Evolutionary conservation across 2,329 filamentous ascomycete genomes (phyloP).

Genomic region (Cordyceps fumosorosea): DNA sequence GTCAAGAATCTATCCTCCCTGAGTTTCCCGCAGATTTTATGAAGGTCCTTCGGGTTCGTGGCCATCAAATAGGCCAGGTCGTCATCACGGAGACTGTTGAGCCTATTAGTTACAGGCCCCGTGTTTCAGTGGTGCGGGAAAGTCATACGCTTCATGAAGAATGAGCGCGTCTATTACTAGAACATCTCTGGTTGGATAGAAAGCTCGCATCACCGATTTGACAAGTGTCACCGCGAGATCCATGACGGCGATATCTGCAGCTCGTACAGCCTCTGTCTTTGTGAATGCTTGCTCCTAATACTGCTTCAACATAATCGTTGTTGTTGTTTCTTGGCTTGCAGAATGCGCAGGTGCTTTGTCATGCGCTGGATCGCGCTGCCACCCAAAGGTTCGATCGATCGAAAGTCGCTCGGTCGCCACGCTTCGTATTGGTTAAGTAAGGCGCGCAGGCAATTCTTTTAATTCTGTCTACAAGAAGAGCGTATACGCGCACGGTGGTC

Average conservation of each 20-base stretch:
- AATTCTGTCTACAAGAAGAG: not conserved
- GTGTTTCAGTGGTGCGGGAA: constrained; percentile 47
- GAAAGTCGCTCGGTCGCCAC: not conserved
- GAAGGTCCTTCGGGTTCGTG: constrained; percentile 86
- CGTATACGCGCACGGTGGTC: not conserved
- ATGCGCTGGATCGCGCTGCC: not conserved
- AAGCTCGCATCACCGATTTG: constrained; percentile 77
- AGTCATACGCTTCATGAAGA: constrained; percentile 75
- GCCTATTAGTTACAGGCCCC: not conserved
- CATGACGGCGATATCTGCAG: constrained; percentile 26
- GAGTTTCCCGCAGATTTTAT: constrained; percentile 79
- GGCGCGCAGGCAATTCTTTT: not conserved
- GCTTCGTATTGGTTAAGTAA: not conserved
- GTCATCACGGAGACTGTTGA: constrained; percentile 69
- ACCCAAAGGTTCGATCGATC: not conserved
- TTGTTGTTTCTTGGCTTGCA: not conserved
- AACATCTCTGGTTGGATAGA: constrained; percentile 80
- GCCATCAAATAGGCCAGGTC: constrained; percentile 82
- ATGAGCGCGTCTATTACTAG: constrained; percentile 81
- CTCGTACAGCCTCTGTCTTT: not conserved
- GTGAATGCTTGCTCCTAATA: not conserved
- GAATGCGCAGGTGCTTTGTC: not conserved
- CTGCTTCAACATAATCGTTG: not conserved
- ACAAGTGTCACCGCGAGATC: constrained; percentile 67
- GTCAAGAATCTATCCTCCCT: constrained; percentile 80